These are phyloP conservation scores for Inonotus obliquus DNA, from an alignment of 1,284 basidiomycete genomes.

Conservation along the genomic window DNA sequence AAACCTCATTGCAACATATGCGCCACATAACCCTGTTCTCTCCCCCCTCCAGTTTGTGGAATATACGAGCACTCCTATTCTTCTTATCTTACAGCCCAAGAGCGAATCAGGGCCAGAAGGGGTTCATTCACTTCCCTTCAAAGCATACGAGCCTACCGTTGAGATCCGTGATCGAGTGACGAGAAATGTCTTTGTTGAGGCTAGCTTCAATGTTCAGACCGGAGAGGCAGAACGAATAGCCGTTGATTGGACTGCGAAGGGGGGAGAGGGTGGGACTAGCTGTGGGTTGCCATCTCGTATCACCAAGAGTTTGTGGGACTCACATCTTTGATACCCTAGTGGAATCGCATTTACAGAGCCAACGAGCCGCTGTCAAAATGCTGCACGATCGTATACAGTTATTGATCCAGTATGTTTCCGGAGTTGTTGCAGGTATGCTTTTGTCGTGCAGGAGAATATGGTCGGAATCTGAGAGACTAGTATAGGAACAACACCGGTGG, in stretches of 20 bases:
- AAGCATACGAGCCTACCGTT: conserved; percentile 85
- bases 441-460: neutral
- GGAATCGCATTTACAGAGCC: conserved; percentile 84
- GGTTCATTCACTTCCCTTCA: conserved; percentile 74
- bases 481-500: conserved; percentile 60
- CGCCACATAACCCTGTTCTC: conserved; percentile 46
- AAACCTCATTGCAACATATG: conserved; percentile 8
- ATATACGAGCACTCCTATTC: conserved; percentile 72
- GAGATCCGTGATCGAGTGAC: conserved; percentile 76
- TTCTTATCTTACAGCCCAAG: conserved; percentile 63
- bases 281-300: conserved; percentile 42
- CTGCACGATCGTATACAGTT: conserved; percentile 85
- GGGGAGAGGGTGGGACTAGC: conserved; percentile 79
- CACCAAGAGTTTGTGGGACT: neutral
- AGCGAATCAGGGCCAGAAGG: conserved; percentile 44
- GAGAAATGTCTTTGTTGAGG: conserved; percentile 78
- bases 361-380: conserved; percentile 95
- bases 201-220: conserved; percentile 85
- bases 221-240: conserved; percentile 98
- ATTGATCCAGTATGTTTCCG: conserved; percentile 78
- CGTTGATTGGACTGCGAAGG: conserved; percentile 91
- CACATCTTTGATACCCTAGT: conserved; percentile 46
- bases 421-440: conserved; percentile 63
- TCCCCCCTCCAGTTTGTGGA: conserved; percentile 69
- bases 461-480: neutral